Evolutionary conservation across 768 basidiomycete species (phyloP), one percentile per base, ranked within the genome.

Genomic region (Ramaria sp.): DNA sequence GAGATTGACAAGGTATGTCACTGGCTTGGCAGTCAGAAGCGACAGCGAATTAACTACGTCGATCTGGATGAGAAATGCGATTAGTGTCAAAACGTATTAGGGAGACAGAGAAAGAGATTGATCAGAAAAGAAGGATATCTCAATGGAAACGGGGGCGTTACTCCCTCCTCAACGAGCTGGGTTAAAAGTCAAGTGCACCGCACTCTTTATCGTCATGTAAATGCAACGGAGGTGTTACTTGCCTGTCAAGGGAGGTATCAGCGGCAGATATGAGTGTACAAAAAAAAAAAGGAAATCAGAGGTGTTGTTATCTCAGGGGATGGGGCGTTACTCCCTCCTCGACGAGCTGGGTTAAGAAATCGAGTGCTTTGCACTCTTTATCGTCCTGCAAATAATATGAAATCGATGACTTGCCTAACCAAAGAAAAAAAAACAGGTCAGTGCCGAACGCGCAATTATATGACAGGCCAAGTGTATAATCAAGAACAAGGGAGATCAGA

Each of bases 1-100:
- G 48, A 99, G 75, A 73, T 99, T 99, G 73, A 97, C 93, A 51
- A 99, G 86, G 74, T 99, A 99, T 51, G 88, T 96, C 60, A 98
- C 91, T 34, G 95, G 90, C 69, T 97, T 97, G 54, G 96, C 94
- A 17, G 95, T 98, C 54, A 99, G 79, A 24, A 99, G 84, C 63
- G 84, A 80, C 58, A 99, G 83, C 46, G 81, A 71, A 70, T 96
- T 96, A 69, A 96, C 84, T 56, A 91, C 82, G 61, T 94, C 92
- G 61, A 95, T 84, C 91, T 95, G 65, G 17, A 39, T 60, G 4
- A 30, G 5, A 54, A 9, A 7, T 13, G 17, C 22, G n/a, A 52
- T 59, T 15, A 59, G 53, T 45, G 24, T 34, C 41, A 42, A 41
- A 39, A 30, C 54, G 63, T 59, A 61, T 47, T 19, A 54, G 19